Conservation (phyloP, 306 rosid genomes). For the Elaeagnus macrophylla region DNA sequence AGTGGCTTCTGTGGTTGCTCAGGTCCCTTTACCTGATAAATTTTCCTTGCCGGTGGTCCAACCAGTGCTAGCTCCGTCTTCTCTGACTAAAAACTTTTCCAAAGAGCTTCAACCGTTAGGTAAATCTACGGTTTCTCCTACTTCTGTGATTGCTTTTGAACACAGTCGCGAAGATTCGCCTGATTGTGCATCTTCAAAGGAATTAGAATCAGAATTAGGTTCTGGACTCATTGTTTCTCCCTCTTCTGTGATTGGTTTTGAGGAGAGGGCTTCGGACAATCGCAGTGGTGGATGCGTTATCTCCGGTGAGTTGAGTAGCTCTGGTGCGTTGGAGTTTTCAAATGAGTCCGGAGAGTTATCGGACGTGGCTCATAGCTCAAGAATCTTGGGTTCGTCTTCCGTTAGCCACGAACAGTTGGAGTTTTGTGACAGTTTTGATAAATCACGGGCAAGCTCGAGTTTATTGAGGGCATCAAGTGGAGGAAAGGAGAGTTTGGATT, state of each 20-base stretch:
- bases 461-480: constrained; percentile 34
- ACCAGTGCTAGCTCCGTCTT: constrained; percentile 46
- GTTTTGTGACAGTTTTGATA: constrained; percentile 44
- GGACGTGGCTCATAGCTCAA: constrained; percentile 44
- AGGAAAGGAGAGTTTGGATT: constrained; percentile 61
- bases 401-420: constrained; percentile 45
- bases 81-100: constrained; percentile 37
- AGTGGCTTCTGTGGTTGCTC: constrained; percentile 48
- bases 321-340: constrained; percentile 76
- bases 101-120: constrained; percentile 39
- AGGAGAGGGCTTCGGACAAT: constrained; percentile 39
- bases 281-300: constrained; percentile 30
- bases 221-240: constrained; percentile 59
- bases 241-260: constrained; percentile 69
- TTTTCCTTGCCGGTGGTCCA: constrained; percentile 78
- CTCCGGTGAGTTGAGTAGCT: constrained; percentile 70
- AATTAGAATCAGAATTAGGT: constrained; percentile 23
- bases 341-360: constrained; percentile 62
- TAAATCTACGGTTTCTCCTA: constrained; percentile 61
- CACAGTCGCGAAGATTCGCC: constrained; percentile 31
- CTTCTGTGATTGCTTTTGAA: constrained; percentile 61
- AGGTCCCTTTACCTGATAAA: constrained; percentile 37
- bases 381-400: constrained; percentile 35
- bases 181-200: constrained; percentile 23
- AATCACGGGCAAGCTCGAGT: constrained; percentile 38